Percentiles rank a stretch among this genome's conserved stretches.
phyloP scores from a whole-genome alignment of 306 rosid species.

The Morella rubra region DNA sequence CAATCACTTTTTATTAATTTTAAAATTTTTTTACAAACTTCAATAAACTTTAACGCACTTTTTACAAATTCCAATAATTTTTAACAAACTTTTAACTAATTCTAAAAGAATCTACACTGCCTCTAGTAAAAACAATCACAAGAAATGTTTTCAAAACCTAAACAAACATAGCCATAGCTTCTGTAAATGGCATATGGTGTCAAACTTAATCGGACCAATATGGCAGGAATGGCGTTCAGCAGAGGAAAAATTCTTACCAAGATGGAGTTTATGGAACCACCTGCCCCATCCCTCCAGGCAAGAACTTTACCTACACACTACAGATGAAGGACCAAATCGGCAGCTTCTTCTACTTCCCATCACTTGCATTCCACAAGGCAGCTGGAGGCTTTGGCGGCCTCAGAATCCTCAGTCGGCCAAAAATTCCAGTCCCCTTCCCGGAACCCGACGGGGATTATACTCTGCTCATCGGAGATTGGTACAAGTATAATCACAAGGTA shows the following conservation, averaged over 20 bases:
- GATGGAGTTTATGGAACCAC: slow-evolving; percentile 89
- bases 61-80: too few species aligned
- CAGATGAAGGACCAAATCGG: slow-evolving; percentile 95
- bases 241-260: slow-evolving; percentile 79
- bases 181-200: not conserved
- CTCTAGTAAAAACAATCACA: too few species aligned
- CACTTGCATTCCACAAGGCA: slow-evolving; percentile 81
- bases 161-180: too few species aligned
- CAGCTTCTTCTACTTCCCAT: slow-evolving; percentile 83
- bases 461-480: slow-evolving; percentile 92
- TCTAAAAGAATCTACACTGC: too few species aligned
- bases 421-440: slow-evolving; percentile 89
- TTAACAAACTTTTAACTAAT: too few species aligned
- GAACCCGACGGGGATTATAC: slow-evolving; percentile 70
- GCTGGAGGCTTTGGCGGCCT: slow-evolving; percentile 86
- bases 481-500: slow-evolving; percentile 62
- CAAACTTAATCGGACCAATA: not conserved
- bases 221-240: slow-evolving; percentile 82
- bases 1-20: too few species aligned
- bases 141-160: too few species aligned
- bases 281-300: slow-evolving; percentile 88
- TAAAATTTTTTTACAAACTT: too few species aligned
- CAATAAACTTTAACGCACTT: too few species aligned
- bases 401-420: slow-evolving; percentile 81
- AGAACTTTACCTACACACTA: slow-evolving; percentile 82